phyloP scores from a whole-genome alignment of 768 basidiomycete genomes.

The Tephrocybe sp. region DNA sequence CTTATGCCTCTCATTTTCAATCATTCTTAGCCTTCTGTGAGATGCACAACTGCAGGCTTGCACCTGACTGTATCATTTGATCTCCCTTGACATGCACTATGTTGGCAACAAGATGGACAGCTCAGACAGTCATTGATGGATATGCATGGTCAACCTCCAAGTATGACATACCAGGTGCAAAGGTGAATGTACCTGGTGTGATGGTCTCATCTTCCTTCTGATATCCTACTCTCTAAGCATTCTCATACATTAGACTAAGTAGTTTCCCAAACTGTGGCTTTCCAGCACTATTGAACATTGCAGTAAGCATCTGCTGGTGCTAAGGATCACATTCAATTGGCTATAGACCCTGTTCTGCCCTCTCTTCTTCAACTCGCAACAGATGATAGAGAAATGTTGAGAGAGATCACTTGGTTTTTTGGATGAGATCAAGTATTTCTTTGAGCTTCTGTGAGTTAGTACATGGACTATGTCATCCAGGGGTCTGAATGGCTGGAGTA shows the following conservation, averaged over 20 bases:
- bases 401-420: background rate
- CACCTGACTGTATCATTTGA: constrained; percentile 4
- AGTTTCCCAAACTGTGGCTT: background rate
- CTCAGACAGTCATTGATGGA: constrained; percentile 13
- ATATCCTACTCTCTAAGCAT: background rate
- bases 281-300: background rate
- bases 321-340: constrained; percentile 1
- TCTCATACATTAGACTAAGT: background rate
- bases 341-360: background rate
- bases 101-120: constrained; percentile 5
- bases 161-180: background rate
- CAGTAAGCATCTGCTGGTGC: background rate
- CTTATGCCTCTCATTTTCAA: background rate
- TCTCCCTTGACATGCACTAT: constrained; percentile 8
- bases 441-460: constrained; percentile 1
- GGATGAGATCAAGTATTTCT: background rate
- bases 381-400: constrained; percentile 4
- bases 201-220: background rate
- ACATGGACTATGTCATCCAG: background rate
- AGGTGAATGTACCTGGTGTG: background rate
- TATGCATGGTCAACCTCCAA: background rate
- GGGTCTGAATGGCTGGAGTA: background rate
- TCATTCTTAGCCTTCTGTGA: constrained; percentile 1
- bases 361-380: background rate
- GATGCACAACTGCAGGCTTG: constrained; percentile 13